These are phyloP conservation scores for Sporobolomyces pararoseus DNA, from an alignment of 768 basidiomycete genomes.

Conservation along the genomic window DNA sequence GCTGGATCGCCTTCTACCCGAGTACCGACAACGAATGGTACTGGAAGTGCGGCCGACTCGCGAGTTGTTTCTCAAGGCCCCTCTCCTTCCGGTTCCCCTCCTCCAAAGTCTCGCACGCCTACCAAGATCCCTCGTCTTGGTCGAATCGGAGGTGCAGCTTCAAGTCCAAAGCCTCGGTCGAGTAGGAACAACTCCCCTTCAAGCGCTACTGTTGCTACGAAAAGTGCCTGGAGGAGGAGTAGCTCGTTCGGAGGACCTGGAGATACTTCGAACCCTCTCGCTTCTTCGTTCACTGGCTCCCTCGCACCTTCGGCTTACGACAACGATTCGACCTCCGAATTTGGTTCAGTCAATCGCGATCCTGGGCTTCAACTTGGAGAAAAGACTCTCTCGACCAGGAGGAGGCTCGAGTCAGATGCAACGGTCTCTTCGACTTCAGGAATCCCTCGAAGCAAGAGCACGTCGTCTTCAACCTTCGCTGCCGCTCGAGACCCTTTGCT, in stretches of 20 bases:
- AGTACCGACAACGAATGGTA: not conserved
- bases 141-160: constrained; percentile 62
- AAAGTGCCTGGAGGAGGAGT: constrained; percentile 15
- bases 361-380: constrained; percentile 26
- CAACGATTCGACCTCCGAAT: constrained; percentile 12
- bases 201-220: not conserved
- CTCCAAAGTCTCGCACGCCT: constrained; percentile 67
- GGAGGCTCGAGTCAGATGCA: constrained; percentile 31
- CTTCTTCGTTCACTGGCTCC: constrained; percentile 6
- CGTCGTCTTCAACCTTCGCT: not conserved
- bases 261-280: constrained; percentile 4
- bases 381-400: constrained; percentile 21
- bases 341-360: constrained; percentile 28
- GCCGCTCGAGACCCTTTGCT: constrained; percentile 6
- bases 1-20: constrained; percentile 76
- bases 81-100: constrained; percentile 21
- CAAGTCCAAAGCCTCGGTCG: constrained; percentile 51
- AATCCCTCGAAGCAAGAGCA: constrained; percentile 38
- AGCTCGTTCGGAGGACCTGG: constrained; percentile 10
- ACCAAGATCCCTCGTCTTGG: constrained; percentile 87
- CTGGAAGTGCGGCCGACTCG: not conserved
- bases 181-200: not conserved
- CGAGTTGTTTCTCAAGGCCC: not conserved
- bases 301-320: not conserved
- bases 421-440: constrained; percentile 11